phyloP scores from a whole-genome alignment of 2,329 filamentous ascomycete genomes.

The Penicillium crustosum region DNA sequence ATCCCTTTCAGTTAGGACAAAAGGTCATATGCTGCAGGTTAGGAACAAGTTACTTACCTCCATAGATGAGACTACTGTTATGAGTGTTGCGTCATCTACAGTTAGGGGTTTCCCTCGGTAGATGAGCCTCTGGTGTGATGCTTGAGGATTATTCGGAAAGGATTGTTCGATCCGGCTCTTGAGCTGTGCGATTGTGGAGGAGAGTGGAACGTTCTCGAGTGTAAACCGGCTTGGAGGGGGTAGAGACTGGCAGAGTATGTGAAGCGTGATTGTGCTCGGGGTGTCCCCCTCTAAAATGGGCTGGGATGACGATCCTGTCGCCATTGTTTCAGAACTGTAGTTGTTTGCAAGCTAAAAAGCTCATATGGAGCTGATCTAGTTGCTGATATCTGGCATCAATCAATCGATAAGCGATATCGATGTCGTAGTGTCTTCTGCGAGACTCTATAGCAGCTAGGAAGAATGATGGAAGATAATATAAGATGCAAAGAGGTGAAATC shows the following conservation, averaged over 20 bases:
- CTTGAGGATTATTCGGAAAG: conserved; percentile 48
- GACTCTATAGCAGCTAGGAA: background rate
- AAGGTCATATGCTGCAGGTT: background rate
- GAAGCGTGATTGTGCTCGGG: conserved; percentile 30
- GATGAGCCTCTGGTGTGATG: conserved; percentile 56
- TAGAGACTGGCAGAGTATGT: conserved; percentile 45
- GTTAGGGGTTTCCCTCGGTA: conserved; percentile 57
- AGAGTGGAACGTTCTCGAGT: conserved; percentile 38
- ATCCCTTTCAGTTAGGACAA: background rate
- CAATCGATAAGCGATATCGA: conserved; percentile 1
- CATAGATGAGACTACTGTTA: conserved; percentile 51
- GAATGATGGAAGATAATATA: background rate
- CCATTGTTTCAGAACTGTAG: conserved; percentile 4
- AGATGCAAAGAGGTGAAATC: background rate
- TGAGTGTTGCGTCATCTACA: conserved; percentile 50
- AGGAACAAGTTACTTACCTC: conserved; percentile 43
- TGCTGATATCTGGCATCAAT: conserved; percentile 15
- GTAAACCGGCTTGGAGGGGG: conserved; percentile 40
- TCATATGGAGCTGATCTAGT: background rate
- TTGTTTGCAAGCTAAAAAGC: background rate
- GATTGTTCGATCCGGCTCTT: conserved; percentile 53
- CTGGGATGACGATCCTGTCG: conserved; percentile 6
- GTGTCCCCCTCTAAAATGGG: background rate
- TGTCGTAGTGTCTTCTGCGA: background rate
- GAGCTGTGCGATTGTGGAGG: conserved; percentile 53